Base-by-base conservation (phyloP, 2,329 filamentous ascomycete genomes). In the Pyricularia pennisetigena region DNA sequence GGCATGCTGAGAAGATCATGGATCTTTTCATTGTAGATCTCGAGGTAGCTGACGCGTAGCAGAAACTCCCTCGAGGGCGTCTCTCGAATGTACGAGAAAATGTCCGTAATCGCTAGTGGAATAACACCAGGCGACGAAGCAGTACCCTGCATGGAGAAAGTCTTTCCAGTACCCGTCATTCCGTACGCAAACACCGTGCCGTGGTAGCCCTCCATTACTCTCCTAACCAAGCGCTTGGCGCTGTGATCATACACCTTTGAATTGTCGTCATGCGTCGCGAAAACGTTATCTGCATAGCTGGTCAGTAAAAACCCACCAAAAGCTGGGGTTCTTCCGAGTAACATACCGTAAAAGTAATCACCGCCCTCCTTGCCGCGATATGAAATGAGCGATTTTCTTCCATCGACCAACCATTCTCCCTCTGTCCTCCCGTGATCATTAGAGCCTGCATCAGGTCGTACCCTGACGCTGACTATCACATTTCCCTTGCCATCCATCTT, bases 161-260 rank as follows among this genome's bases (percentile, higher is more conserved):
- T 99, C 82, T 99, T 99, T 73, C 95, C 95, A 0, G 95, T 98
- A 70, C 95, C 95, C 4, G 95, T 99, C 94, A 98, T 98, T 75
- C 95, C 95, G 77, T 99, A 99, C 23, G 94, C 94, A 77, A 99
- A 98, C 28, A 99, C 95, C 0, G 95, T 99, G 69, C 94, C 95
- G 75, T 98, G 94, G 77, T 98, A 99, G 61, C 95, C 95, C 81
- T 99, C 95, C 95, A 99, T 99, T 66, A 99, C 95, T 74, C 95
- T 86, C 73, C 95, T 90, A 64, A 99, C 95, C 67, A 99, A 83
- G 70, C 95, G 90, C 80, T 98, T 98, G 62, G 95, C 95, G 64
- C 88, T 92, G 71, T 94, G 89, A 79, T 99, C 95, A 77, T 99
- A 99, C 10, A 99, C 95, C 76, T 90, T 90, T 67, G 92, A 88